Conservation (phyloP, 2,329 filamentous ascomycete species). For the Exserohilum turcica region DNA sequence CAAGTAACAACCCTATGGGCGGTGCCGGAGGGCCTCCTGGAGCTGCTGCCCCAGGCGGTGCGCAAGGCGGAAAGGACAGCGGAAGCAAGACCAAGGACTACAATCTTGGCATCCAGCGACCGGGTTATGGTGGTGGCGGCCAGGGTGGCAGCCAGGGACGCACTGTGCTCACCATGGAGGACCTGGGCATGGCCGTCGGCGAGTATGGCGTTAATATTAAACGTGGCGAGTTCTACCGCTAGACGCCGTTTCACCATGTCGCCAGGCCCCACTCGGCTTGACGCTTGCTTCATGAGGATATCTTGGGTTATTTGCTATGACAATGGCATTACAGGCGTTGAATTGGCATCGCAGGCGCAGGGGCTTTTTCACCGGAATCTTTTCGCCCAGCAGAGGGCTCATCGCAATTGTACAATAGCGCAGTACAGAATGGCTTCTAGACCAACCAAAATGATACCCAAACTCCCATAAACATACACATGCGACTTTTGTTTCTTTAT, state of each 20-base stretch:
- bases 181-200: slow-evolving; percentile 94
- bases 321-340: slow-evolving; percentile 37
- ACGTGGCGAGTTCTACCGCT: slow-evolving; percentile 95
- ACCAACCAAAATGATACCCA: slow-evolving; percentile 45
- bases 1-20: slow-evolving; percentile 88
- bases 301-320: not conserved
- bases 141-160: slow-evolving; percentile 87
- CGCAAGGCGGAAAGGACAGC: slow-evolving; percentile 55
- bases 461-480: slow-evolving; percentile 41
- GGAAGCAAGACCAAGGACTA: slow-evolving; percentile 52
- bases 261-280: not conserved
- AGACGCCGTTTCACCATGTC: not conserved
- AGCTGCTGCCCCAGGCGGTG: slow-evolving; percentile 60
- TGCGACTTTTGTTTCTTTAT: slow-evolving; percentile 46
- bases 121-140: slow-evolving; percentile 75
- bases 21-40: slow-evolving; percentile 69
- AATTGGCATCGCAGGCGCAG: slow-evolving; percentile 26
- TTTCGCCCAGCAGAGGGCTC: slow-evolving; percentile 18
- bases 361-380: slow-evolving; percentile 16
- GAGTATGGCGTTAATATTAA: slow-evolving; percentile 99
- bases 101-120: slow-evolving; percentile 55
- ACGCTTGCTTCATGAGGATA: slow-evolving; percentile 2
- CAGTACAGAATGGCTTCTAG: slow-evolving; percentile 36
- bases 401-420: slow-evolving; percentile 43
- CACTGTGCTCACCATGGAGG: slow-evolving; percentile 97